Percentiles rank a stretch among this genome's conserved stretches.
Conservation (phyloP, 2,329 filamentous ascomycete species). For the Sarocladium brachiariae region DNA sequence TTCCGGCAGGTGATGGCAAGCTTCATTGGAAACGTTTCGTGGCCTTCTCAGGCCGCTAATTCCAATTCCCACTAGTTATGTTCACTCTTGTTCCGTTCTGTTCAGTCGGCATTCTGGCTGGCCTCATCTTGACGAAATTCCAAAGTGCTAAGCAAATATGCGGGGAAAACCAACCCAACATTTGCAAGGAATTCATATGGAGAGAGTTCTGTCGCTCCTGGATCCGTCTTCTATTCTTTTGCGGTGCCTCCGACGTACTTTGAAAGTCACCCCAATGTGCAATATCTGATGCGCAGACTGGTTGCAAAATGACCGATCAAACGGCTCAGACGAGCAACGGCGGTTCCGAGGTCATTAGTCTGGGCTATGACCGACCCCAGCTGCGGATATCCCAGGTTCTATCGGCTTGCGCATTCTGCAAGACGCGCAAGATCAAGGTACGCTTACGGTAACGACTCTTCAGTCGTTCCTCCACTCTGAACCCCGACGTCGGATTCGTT, state of each 20-base stretch:
- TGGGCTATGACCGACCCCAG: not conserved
- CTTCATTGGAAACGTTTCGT: too few species aligned
- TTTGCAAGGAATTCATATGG: slow-evolving; percentile 1
- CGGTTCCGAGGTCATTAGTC: not conserved
- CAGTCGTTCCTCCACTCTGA: too few species aligned
- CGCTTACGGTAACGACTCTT: not conserved
- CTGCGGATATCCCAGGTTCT: slow-evolving; percentile 17
- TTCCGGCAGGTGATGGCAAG: too few species aligned
- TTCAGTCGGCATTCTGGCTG: too few species aligned
- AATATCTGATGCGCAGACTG: not conserved
- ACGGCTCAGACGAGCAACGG: not conserved
- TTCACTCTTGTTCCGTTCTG: too few species aligned
- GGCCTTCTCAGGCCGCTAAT: too few species aligned
- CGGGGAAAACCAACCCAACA: not conserved
- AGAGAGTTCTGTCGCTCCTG: not conserved
- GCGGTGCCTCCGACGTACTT: not conserved
- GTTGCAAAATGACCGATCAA: slow-evolving; percentile 8
- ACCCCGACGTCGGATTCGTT: too few species aligned
- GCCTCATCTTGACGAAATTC: too few species aligned
- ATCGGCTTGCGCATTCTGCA: slow-evolving; percentile 19
- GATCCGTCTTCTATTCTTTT: not conserved
- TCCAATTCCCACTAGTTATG: too few species aligned
- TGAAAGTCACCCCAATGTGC: not conserved
- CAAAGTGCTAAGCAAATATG: not conserved
- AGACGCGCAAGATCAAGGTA: slow-evolving; percentile 18